Base-by-base conservation (phyloP, 192 early-diverging fungal species). In the Cladochytrium replicatum region DNA sequence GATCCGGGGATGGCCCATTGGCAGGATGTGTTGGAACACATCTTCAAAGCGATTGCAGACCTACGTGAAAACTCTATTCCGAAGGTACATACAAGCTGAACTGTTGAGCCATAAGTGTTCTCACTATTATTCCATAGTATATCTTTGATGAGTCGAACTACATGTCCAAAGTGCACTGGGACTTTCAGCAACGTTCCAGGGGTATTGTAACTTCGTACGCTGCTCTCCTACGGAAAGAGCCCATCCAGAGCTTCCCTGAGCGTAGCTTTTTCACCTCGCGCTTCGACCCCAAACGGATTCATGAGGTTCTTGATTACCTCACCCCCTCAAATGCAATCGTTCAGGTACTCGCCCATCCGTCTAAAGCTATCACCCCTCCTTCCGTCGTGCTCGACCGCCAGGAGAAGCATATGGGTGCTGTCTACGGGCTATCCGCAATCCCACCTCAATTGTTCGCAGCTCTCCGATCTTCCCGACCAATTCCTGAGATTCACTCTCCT, bases 331-430 rank as follows among this genome's bases (percentile, higher is more conserved):
- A 30, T 11, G n/a, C 43, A 31, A 31, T 61, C 6, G 8, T 51
- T 22, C 52, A 48, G 9, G 47, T 69, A 15, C 43, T 56, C 7
- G 58, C 58, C 6, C 30, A 57, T 19, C 49, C 53, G 13, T n/a
- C n/a, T n/a, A n/a, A n/a, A n/a, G n/a, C n/a, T n/a, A n/a, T n/a
- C n/a, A n/a, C n/a, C n/a, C n/a, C n/a, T n/a, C 4, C 39, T 9
- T 28, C 41, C 2, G 22, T 50, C 6, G 13, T 23, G 9, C 43
- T 61, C 6, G 49, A 64, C 29, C 6, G 39, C 22, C 47, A 42
- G 0, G 67, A 69, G 32, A 64, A 66, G 43, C 66, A 63, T 62
- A 69, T 69, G 67, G 58, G 59, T 26, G 67, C 62, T 0, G 48
- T 42, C 22, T 69, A 69, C 39, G 56, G 31, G 1, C 6, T 58